phyloP scores from a whole-genome alignment of 208 protist species.

The Porcisia deanei region DNA sequence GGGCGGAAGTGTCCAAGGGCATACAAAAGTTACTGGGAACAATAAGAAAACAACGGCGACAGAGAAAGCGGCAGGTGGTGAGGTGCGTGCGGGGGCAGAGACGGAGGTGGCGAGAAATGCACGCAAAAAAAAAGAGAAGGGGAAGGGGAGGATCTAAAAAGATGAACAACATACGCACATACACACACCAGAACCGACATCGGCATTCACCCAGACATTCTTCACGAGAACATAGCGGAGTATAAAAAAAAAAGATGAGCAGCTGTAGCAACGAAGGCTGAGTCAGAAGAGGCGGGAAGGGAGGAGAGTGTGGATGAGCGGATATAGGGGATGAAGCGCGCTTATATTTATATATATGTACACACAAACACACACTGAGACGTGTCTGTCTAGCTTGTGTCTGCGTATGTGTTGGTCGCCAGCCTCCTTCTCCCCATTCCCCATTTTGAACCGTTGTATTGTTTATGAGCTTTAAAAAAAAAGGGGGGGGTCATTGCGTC shows the following conservation, averaged over 20 bases:
- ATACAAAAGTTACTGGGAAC: background rate
- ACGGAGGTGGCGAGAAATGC: background rate
- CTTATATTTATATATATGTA: background rate
- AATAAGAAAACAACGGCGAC: background rate
- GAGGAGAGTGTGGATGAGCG: background rate
- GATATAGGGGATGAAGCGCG: no score
- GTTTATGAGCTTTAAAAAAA: no score
- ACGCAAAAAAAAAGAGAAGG: background rate
- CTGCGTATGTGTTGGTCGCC: background rate
- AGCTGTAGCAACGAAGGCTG: background rate
- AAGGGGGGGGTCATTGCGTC: no score
- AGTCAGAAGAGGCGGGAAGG: background rate
- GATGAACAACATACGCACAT: background rate
- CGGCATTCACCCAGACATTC: no score
- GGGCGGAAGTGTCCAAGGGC: background rate
- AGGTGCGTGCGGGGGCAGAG: no score
- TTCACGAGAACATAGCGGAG: no score
- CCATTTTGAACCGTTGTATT: no score
- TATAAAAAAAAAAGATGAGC: no score
- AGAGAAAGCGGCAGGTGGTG: background rate
- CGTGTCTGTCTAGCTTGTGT: background rate
- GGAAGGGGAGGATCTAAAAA: background rate
- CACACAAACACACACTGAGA: background rate
- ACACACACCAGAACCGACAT: background rate
- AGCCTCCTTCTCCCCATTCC: no score